phyloP scores from a whole-genome alignment of 192 early-diverging fungal genomes.

The Rhizoclosmatium sp. region DNA sequence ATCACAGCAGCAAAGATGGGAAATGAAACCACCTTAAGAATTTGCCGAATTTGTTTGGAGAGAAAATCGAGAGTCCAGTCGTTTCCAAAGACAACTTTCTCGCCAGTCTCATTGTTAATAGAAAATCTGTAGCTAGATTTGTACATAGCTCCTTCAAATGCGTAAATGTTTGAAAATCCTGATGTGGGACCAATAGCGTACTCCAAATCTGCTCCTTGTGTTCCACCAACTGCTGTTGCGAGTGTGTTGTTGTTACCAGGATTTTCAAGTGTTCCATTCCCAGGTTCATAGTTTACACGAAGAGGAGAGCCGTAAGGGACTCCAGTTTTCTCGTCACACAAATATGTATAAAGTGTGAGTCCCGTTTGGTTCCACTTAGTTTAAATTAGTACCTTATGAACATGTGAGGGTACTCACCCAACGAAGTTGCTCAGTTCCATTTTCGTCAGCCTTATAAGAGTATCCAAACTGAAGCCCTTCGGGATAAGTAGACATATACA shows the following conservation, averaged over 20 bases:
- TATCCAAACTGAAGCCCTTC: too few relatives aligned
- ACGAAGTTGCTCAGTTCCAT: too few relatives aligned
- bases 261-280: constrained; percentile 1
- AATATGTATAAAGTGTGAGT: not conserved
- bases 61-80: not conserved
- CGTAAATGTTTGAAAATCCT: not conserved
- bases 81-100: not conserved
- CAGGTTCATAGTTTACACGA: not conserved
- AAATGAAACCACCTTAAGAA: not conserved
- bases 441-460: too few relatives aligned
- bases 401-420: too few relatives aligned
- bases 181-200: not conserved
- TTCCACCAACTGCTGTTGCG: not conserved
- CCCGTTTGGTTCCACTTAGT: too few relatives aligned
- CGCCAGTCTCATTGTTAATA: not conserved
- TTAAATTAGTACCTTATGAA: too few relatives aligned
- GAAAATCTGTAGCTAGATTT: not conserved
- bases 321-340: not conserved
- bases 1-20: not conserved
- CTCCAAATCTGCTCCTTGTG: not conserved
- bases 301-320: not conserved
- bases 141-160: not conserved
- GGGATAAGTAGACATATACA: too few relatives aligned
- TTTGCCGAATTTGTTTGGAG: not conserved
- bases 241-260: constrained; percentile 13